A percentile compares a stretch with the other conserved stretches of the same genome.
Conservation (phyloP, 148 eudicot species). For the Vaccinium corymbosum region DNA sequence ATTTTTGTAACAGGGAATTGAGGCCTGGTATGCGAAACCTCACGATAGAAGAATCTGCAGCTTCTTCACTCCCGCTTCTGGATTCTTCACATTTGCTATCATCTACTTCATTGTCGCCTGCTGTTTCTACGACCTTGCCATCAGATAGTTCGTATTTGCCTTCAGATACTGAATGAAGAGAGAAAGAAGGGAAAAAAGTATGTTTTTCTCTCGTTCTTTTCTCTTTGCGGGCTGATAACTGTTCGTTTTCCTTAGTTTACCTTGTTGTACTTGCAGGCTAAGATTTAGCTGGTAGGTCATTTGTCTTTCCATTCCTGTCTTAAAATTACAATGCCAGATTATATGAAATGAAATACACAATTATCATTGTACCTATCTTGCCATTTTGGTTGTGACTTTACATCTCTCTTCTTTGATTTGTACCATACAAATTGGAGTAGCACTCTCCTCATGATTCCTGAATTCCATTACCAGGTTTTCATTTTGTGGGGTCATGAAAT, state of each 20-base stretch:
- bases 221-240: not conserved
- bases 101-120: not conserved
- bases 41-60: constrained; percentile 22
- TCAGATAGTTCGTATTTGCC: constrained; percentile 22
- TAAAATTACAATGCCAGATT: not conserved
- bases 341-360: not conserved
- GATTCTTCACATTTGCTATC: not conserved
- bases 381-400: not conserved
- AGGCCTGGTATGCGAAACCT: constrained; percentile 59
- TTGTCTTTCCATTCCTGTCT: not conserved
- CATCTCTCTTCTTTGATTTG: not conserved
- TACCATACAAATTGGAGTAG: not conserved
- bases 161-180: constrained; percentile 40
- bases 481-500: not conserved
- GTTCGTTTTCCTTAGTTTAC: not conserved
- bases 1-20: constrained; percentile 55
- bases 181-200: constrained; percentile 21
- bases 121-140: constrained; percentile 17
- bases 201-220: not conserved
- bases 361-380: not conserved
- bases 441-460: not conserved
- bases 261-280: not conserved
- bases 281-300: constrained; percentile 1
- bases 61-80: constrained; percentile 6
- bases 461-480: not conserved